Evolutionary conservation across 805 yeast genomes (phyloP).

Genomic region (Sugiyamaella chiloensis): DNA sequence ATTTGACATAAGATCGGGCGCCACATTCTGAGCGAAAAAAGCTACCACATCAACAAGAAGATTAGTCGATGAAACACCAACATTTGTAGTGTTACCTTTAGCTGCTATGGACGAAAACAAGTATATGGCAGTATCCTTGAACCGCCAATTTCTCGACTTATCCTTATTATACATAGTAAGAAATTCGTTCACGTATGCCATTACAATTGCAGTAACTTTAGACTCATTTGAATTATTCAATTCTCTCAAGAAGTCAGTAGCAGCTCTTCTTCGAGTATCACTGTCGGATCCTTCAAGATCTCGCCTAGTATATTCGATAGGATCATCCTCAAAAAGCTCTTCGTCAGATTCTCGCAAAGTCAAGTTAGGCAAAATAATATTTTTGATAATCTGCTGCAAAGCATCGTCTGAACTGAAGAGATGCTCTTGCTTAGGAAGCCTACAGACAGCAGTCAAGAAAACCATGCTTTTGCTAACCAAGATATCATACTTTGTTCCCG

Average conservation of each 20-base stretch:
- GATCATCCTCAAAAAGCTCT: conserved; percentile 95
- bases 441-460: conserved; percentile 78
- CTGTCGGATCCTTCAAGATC: conserved; percentile 94
- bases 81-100: conserved; percentile 79
- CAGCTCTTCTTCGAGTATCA: conserved; percentile 86
- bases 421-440: conserved; percentile 59
- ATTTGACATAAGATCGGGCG: conserved; percentile 66
- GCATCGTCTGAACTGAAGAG: conserved; percentile 61
- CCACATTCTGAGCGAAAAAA: conserved; percentile 77
- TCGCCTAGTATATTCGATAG: conserved; percentile 85
- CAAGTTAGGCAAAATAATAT: conserved; percentile 85
- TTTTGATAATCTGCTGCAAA: conserved; percentile 72
- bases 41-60: conserved; percentile 78
- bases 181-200: conserved; percentile 67
- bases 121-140: conserved; percentile 82
- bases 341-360: conserved; percentile 82
- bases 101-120: conserved; percentile 87
- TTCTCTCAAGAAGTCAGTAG: conserved; percentile 89
- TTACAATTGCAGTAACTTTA: conserved; percentile 68
- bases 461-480: conserved; percentile 76
- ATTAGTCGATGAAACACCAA: conserved; percentile 87
- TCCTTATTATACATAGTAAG: conserved; percentile 49
- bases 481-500: conserved; percentile 77
- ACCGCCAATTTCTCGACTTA: conserved; percentile 63
- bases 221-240: conserved; percentile 75